phyloP scores from a whole-genome alignment of 176 grass and related monocot genomes.

The Zoysia pacifica region DNA sequence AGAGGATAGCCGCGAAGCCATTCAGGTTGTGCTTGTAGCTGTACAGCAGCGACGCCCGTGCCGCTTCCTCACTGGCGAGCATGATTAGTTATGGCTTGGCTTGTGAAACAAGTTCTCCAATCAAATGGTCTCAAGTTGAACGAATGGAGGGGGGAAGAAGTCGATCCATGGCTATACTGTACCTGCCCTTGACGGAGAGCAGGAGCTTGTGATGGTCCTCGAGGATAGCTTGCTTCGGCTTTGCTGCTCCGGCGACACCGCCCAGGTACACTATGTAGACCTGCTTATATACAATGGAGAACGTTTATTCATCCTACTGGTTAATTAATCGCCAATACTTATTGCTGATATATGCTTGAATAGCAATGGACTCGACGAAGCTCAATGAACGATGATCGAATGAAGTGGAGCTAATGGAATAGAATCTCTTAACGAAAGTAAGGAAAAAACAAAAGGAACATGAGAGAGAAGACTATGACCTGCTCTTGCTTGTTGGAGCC shows the following conservation, averaged over 20 bases:
- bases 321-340: too few species aligned
- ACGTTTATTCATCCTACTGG: background rate
- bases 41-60: constrained; percentile 68
- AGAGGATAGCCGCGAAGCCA: constrained; percentile 84
- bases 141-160: background rate
- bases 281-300: constrained; percentile 15
- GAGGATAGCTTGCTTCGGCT: constrained; percentile 45
- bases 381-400: too few species aligned
- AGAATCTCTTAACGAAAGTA: too few species aligned
- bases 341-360: too few species aligned
- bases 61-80: constrained; percentile 58
- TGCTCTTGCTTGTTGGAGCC: constrained; percentile 48
- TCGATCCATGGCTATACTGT: background rate
- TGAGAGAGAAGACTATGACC: constrained; percentile 16
- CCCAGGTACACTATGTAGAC: constrained; percentile 84
- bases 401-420: too few species aligned
- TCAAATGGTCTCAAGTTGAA: background rate
- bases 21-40: constrained; percentile 94
- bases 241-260: constrained; percentile 48
- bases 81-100: background rate
- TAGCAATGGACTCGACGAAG: too few species aligned
- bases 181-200: constrained; percentile 76
- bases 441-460: background rate
- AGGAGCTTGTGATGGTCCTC: constrained; percentile 69
- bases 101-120: background rate